Evolutionary conservation across 2,329 filamentous ascomycete genomes (phyloP).

Genomic region (Berkeleyomyces basicola): DNA sequence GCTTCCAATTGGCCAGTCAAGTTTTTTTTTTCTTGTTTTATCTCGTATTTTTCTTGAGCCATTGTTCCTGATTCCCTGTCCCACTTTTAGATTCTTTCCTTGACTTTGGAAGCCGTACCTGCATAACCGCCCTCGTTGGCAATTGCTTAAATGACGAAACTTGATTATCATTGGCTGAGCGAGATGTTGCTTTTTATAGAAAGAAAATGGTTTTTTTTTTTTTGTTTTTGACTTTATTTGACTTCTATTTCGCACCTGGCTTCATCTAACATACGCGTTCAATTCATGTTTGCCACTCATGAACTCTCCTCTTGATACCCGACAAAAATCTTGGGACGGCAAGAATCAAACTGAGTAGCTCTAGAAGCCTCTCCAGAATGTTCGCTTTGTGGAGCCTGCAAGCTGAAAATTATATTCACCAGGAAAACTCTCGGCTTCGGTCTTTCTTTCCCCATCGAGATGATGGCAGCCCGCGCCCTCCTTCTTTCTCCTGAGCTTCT

Average conservation of each 20-base stretch:
- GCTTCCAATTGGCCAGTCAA: neutral
- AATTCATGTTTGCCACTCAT: too few relatives aligned
- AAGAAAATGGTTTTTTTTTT: too few relatives aligned
- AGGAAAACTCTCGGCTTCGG: neutral
- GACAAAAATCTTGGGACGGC: neutral
- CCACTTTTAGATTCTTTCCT: neutral
- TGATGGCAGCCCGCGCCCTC: neutral
- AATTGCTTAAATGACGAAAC: neutral
- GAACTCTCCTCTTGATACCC: neutral
- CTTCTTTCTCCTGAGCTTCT: neutral
- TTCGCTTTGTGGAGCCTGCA: neutral
- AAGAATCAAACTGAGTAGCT: neutral
- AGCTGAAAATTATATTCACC: neutral
- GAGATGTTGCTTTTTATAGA: too few relatives aligned
- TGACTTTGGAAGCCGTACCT: neutral
- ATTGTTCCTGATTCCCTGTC: neutral
- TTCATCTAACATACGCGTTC: too few relatives aligned
- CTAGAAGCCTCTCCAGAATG: neutral
- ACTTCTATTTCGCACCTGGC: too few relatives aligned
- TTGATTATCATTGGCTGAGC: neutral
- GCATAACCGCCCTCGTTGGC: neutral
- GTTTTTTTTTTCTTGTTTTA: neutral
- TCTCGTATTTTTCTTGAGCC: neutral
- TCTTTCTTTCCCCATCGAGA: neutral
- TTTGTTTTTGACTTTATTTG: too few relatives aligned